Percentiles rank a stretch among this genome's conserved stretches.
These are phyloP conservation scores for Tolypocladium cylindrosporum DNA, from an alignment of 2,329 filamentous ascomycete genomes.

Conservation along the genomic window DNA sequence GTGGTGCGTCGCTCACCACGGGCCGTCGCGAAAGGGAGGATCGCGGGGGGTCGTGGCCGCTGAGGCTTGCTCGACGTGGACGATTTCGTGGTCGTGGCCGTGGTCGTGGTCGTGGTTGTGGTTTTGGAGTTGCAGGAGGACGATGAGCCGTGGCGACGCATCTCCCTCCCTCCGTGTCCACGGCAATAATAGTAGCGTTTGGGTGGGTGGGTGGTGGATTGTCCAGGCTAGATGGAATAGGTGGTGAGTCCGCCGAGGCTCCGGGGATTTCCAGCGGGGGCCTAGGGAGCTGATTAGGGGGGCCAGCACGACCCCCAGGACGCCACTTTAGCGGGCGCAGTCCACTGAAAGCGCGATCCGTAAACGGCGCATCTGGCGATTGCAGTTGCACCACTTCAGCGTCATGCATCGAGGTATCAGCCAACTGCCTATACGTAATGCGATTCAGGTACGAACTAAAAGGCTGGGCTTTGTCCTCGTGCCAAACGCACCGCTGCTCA, in stretches of 20 bases:
- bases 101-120: too few species aligned
- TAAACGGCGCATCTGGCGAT: not conserved
- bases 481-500: not conserved
- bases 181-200: not conserved
- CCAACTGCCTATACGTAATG: not conserved
- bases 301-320: not conserved
- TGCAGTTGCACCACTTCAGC: not conserved
- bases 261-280: not conserved
- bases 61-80: not conserved
- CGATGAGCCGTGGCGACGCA: slow-evolving; percentile 1
- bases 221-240: not conserved
- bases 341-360: not conserved
- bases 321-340: not conserved
- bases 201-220: not conserved
- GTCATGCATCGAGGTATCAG: not conserved
- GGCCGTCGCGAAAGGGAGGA: slow-evolving; percentile 2
- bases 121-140: not conserved
- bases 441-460: not conserved
- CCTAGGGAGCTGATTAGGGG: not conserved
- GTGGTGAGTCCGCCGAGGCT: not conserved
- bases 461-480: not conserved
- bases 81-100: not conserved
- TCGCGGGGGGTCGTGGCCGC: not conserved
- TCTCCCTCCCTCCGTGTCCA: not conserved
- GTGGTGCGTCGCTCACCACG: slow-evolving; percentile 1